phyloP scores from a whole-genome alignment of 169 alveolate genomes.

The Plasmodium berghei region DNA sequence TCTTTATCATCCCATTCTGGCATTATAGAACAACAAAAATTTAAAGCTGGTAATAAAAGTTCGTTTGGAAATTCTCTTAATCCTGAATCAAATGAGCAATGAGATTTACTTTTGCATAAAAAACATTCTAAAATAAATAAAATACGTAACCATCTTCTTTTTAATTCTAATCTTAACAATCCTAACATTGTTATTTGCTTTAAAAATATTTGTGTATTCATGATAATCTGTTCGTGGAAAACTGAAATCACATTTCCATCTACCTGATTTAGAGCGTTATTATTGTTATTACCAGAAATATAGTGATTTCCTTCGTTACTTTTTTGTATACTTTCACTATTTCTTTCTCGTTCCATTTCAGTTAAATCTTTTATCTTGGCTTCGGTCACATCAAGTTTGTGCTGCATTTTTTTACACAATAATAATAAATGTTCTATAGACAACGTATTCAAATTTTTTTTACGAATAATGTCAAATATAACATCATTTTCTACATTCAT shows the following conservation, averaged over 20 bases:
- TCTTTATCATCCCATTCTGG: conserved; percentile 79
- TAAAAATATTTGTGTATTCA: conserved; percentile 54
- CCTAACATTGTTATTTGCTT: conserved; percentile 66
- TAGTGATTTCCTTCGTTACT: neutral
- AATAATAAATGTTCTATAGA: conserved; percentile 55
- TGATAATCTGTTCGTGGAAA: conserved; percentile 44
- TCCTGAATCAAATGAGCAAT: conserved; percentile 79
- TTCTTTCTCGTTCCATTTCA: conserved; percentile 44
- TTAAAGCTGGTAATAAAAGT: conserved; percentile 79
- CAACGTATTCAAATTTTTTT: conserved; percentile 42
- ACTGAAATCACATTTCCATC: neutral
- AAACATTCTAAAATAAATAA: conserved; percentile 80
- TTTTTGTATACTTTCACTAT: neutral
- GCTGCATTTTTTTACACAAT: conserved; percentile 65
- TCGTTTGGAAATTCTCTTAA: conserved; percentile 81
- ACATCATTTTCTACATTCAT: conserved; percentile 66
- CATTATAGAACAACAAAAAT: conserved; percentile 79
- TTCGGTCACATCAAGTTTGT: conserved; percentile 66
- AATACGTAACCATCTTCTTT: conserved; percentile 84
- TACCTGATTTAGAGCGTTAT: neutral
- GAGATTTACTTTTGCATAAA: conserved; percentile 78
- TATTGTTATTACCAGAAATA: neutral
- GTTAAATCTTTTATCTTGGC: conserved; percentile 62
- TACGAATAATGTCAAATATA: conserved; percentile 60
- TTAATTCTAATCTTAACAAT: conserved; percentile 58